Base-by-base conservation (phyloP, 805 yeast genomes). In the Metschnikowia noctiluminum region DNA sequence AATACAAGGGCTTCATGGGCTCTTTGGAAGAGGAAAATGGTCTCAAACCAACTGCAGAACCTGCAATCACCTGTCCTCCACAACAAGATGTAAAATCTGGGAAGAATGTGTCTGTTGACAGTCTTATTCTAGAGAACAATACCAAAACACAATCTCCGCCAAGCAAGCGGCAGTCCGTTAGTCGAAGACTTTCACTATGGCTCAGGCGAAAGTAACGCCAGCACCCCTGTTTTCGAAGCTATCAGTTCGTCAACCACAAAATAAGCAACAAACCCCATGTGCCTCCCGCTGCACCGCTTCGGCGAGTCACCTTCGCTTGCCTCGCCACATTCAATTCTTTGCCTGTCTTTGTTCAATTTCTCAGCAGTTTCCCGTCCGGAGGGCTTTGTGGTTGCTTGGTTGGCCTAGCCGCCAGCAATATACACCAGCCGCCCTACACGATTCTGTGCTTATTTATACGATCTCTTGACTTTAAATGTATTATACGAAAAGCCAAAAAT, bases 141-240 rank as follows among this genome's bases (percentile, higher is more conserved):
- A 35, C 28, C 14, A 34, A 15, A 6, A 35, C 37, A 13, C 38
- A 28, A 9, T 35, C 46, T 10, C 9, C 26, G 27, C 35, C 16
- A 26, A n/a, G 10, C 28, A 46, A 38, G 32, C 35, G 40, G 35
- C 35, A 35, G n/a, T 51, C 51, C n/a, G 31, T 51, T 40, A 42
- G 49, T 8, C 39, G 54, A 26, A 35, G 54, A 21, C 38, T 51
- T 26, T 51, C 54, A 7, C 13, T 42, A 32, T 43, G 51, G 48
- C 38, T 48, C 34, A 31, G 35, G 9, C 35, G 42, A 40, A 42
- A 37, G 28, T 41, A 41, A 36, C 10, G 12, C 14, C 32, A 2
- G 40, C 27, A 6, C 7, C 40, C 21, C 21, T 21, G 4, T 21
- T 21, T 21, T 21, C 21, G 21, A 4, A 21, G 21, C 21, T 21